Evolutionary conservation across 2,329 filamentous ascomycete species (phyloP), one percentile per base, ranked within the genome.

Genomic region (Neopestalotiopsis sp.): DNA sequence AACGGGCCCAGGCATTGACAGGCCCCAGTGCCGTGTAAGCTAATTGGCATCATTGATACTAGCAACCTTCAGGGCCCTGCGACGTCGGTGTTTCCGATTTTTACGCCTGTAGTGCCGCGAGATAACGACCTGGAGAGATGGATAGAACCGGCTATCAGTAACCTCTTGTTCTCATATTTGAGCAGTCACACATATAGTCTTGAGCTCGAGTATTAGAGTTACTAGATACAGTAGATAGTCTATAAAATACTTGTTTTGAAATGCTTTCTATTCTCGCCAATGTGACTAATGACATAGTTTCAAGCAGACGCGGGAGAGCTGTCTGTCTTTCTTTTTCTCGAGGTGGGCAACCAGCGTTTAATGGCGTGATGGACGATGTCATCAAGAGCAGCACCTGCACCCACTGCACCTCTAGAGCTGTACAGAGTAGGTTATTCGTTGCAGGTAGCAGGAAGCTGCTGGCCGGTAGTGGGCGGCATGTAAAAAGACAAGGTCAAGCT

Each of bases 281-380:
- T 38, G 6, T 38, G 34, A 38, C 10, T 38, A 24, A 52, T n/a
- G 45, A n/a, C 45, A 24, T 52, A 9, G 45, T n/a, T 52, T 52
- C 6, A 7, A 6, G n/a, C 45, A 52, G 45, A n/a, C n/a, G 17
- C 45, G 45, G 45, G 3, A 52, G 45, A 52, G 45, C 45, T 52
- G 20, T 52, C n/a, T 52, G 45, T 38, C 45, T n/a, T 52, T 17
- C 45, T 52, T 52, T 14, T 9, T 52, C 20, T 52, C n/a, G 45
- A 62, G 59, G 28, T 42, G 32, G 34, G 30, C 32, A 40, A n/a
- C 10, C 34, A 34, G 59, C 32, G 34, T 17, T 20, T 24, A 30
- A 52, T 59, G 57, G 57, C 57, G 57, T 24, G 57, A 59, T 59
- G 57, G n/a, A 17, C 30, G 30, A 62, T 62, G 59, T 62, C 59